Conservation (phyloP, 208 protist species). For the Trypanosoma avium region DNA sequence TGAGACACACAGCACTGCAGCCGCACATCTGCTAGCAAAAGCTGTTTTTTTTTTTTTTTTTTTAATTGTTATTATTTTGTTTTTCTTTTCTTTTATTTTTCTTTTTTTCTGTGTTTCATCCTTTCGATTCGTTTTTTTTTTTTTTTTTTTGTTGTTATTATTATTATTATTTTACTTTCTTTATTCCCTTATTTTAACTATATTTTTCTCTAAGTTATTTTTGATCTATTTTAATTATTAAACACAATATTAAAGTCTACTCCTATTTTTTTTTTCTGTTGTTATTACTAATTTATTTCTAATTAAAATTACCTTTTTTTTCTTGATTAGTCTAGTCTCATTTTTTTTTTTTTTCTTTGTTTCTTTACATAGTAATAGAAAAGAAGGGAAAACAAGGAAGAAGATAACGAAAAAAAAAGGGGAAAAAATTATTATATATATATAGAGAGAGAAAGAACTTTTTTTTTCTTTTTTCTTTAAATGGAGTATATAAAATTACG, state of each 20-base stretch:
- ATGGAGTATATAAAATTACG: conserved; percentile 53
- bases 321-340: no score
- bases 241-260: no score
- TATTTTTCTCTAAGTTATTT: no score
- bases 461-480: conserved; percentile 1
- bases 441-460: conserved; percentile 12
- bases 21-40: no score
- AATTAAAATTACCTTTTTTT: no score
- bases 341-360: conserved; percentile 13
- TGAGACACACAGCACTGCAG: no score
- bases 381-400: background rate
- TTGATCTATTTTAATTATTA: no score
- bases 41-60: background rate
- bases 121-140: background rate
- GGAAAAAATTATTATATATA: conserved; percentile 4
- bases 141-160: conserved; percentile 20
- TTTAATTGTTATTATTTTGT: conserved; percentile 10
- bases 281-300: no score
- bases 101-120: conserved; percentile 7
- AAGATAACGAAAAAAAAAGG: background rate
- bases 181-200: no score
- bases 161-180: no score
- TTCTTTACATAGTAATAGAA: conserved; percentile 10
- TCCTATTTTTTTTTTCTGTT: no score
- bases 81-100: conserved; percentile 8